These are phyloP conservation scores for Casuarina cunninghamiana DNA, from an alignment of 306 rosid genomes.

Conservation along the genomic window DNA sequence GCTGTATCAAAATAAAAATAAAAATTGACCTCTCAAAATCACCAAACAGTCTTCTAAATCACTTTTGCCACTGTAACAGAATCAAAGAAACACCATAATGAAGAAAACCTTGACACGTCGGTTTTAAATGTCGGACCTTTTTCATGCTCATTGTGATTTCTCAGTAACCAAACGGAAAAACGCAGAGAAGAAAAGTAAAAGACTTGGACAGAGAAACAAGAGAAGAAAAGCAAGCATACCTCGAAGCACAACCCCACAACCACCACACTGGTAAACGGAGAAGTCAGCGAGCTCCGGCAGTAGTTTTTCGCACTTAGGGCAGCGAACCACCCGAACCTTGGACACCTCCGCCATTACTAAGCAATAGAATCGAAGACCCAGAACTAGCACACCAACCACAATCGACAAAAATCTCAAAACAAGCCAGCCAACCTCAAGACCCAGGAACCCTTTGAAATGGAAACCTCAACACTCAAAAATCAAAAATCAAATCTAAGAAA, in stretches of 20 bases:
- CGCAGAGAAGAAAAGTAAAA: neutral
- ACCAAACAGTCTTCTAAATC: slow-evolving; percentile 18
- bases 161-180: slow-evolving; percentile 13
- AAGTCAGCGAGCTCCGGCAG: slow-evolving; percentile 28
- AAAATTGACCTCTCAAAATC: slow-evolving; percentile 12
- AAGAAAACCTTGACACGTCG: neutral
- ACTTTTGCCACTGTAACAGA: neutral
- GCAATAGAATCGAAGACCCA: slow-evolving; percentile 18
- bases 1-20: slow-evolving; percentile 27
- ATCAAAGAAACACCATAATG: neutral
- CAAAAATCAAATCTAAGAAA: neutral
- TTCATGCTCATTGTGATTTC: slow-evolving; percentile 1
- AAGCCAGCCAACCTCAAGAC: slow-evolving; percentile 20
- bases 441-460: slow-evolving; percentile 11
- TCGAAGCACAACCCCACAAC: slow-evolving; percentile 38
- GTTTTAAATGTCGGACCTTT: slow-evolving; percentile 3
- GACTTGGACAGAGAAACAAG: neutral
- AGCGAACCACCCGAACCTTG: slow-evolving; percentile 33
- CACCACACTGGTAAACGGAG: slow-evolving; percentile 40
- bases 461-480: neutral
- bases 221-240: slow-evolving; percentile 25
- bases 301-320: slow-evolving; percentile 38
- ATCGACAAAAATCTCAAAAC: neutral
- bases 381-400: slow-evolving; percentile 21
- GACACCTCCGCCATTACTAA: slow-evolving; percentile 26